Conservation (phyloP, 1,284 basidiomycete species). For the Malassezia globosa region DNA sequence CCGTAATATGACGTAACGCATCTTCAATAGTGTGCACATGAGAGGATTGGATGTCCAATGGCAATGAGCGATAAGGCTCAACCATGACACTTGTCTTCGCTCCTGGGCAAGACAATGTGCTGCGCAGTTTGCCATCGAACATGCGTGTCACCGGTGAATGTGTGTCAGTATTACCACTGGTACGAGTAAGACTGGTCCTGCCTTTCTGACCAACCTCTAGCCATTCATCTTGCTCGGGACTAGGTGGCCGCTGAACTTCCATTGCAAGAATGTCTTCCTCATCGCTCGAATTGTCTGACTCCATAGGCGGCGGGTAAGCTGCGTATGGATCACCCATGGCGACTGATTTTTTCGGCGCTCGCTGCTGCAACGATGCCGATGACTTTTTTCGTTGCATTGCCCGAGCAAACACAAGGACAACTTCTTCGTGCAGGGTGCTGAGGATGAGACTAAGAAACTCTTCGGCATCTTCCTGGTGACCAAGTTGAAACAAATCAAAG, state of each 20-base stretch:
- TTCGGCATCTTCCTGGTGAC: constrained; percentile 94
- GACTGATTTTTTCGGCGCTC: no score
- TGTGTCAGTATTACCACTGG: constrained; percentile 61
- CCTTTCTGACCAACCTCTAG: constrained; percentile 86
- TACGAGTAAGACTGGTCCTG: constrained; percentile 67
- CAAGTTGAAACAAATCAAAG: constrained; percentile 84
- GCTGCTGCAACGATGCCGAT: neutral
- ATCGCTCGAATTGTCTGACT: constrained; percentile 2
- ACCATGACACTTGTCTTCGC: constrained; percentile 74
- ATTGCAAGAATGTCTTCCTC: constrained; percentile 51
- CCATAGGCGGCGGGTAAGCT: neutral
- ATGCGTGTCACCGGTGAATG: constrained; percentile 73
- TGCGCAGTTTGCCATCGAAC: constrained; percentile 88
- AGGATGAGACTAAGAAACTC: constrained; percentile 97
- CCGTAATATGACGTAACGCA: constrained; percentile 66
- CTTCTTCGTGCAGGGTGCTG: constrained; percentile 86
- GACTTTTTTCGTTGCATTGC: neutral
- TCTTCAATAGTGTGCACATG: constrained; percentile 69
- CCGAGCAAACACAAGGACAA: constrained; percentile 50
- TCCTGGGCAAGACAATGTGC: constrained; percentile 66
- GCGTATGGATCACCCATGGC: neutral
- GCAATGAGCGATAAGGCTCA: constrained; percentile 81
- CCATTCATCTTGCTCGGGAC: constrained; percentile 55
- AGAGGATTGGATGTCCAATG: constrained; percentile 68
- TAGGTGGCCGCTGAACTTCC: constrained; percentile 34